A percentile compares a stretch with the other conserved stretches of the same genome.
These are phyloP conservation scores for Alternaria triticimaculans DNA, from an alignment of 2,329 filamentous ascomycete genomes.

Conservation along the genomic window DNA sequence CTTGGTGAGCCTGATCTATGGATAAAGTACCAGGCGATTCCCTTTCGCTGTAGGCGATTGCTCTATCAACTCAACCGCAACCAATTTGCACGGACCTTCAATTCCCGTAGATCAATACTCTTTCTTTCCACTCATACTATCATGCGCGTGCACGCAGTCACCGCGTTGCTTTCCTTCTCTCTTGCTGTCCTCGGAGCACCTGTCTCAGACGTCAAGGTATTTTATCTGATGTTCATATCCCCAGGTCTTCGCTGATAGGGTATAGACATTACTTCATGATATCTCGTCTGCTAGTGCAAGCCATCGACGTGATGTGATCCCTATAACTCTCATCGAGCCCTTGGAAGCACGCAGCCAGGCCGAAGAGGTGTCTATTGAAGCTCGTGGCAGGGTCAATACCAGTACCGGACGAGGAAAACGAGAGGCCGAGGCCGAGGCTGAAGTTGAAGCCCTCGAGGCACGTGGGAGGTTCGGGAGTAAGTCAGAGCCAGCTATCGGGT, in stretches of 20 bases:
- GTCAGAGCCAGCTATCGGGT: not conserved
- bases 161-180: not conserved
- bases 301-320: not conserved
- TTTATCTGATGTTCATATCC: not conserved
- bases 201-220: not conserved
- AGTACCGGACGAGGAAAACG: not conserved
- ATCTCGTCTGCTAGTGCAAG: not conserved
- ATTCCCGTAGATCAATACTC: not conserved
- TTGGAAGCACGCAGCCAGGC: not conserved
- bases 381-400: not conserved
- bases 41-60: not conserved
- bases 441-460: not conserved
- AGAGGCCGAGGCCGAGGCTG: not conserved
- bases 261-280: not conserved
- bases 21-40: not conserved
- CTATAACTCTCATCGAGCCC: not conserved
- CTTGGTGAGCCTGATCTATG: not conserved
- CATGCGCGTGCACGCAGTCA: not conserved
- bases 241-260: not conserved
- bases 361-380: not conserved
- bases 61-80: not conserved
- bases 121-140: not conserved
- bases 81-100: too few relatives aligned
- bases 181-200: not conserved
- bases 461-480: not conserved